Evolutionary conservation across 768 basidiomycete genomes (phyloP), one percentile per base, ranked within the genome.

Genomic region (Mycena olivaceomarginata): DNA sequence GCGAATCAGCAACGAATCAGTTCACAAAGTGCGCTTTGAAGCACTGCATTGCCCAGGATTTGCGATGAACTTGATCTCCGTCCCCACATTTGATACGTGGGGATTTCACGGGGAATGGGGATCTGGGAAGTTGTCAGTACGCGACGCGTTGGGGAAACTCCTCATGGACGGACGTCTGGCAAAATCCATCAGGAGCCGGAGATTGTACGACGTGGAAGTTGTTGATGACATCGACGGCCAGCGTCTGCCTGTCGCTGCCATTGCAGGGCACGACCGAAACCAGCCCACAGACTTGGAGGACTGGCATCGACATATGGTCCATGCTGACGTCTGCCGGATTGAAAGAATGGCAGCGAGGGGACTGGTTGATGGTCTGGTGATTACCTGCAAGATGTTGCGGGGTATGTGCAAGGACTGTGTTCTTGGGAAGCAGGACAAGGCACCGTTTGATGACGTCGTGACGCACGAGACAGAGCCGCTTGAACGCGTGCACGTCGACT

Each of bases 331-430:
- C 0, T 63, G 70, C 7, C 39, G 60, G 0, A 76, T 86, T 5
- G 18, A 51, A 1, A 45, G 69, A 2, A 73, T 83, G 77, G 41
- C 67, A 3, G 67, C 7, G 5, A 77, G 77, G 62, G 66, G 67
- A 0, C 51, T 83, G 1, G 83, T 85, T 1, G 75, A 81, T 11
- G 82, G 83, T 0, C 56, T 86, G 2, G 46, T 76, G 3, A 70
- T 84, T 13, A 69, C 25, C 2, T 59, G 70, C 2, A 48, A 5
- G 10, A 40, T 67, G 5, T 10, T 75, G 16, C 37, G 63, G 4
- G 79, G 81, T 0, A 15, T 74, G 16, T 85, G 84, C 65, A 70
- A 84, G 31, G 80, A 82, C 59, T 85, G 85, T 68, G 79, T 84
- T 2, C 81, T 80, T 53, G 83, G 83, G 10, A 85, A 85, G 67